Percentiles rank a stretch among this genome's conserved stretches.
phyloP scores from a whole-genome alignment of 768 basidiomycete genomes.

The Pilatotrama ljubarskyi region DNA sequence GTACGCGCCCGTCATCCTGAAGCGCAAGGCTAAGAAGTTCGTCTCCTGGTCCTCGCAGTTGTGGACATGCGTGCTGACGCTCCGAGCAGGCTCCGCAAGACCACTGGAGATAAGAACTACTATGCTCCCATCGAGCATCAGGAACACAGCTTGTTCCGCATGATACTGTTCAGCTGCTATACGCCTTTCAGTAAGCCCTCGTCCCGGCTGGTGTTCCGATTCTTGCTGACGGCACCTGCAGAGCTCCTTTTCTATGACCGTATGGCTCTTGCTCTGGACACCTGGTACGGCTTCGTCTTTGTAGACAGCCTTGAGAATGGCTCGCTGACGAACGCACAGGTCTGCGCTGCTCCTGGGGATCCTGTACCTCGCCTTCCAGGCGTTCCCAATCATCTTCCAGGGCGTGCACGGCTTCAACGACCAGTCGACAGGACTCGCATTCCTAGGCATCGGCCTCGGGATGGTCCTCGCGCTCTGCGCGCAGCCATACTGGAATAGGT shows the following conservation, averaged over 20 bases:
- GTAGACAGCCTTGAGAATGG: neutral
- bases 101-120: constrained; percentile 53
- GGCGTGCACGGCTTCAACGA: constrained; percentile 51
- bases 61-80: neutral
- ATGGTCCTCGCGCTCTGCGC: constrained; percentile 41
- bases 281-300: constrained; percentile 49
- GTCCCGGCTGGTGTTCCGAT: no score
- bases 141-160: constrained; percentile 43
- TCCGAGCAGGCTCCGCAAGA: constrained; percentile 48
- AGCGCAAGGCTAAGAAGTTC: constrained; percentile 58
- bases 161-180: constrained; percentile 60
- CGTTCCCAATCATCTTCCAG: constrained; percentile 53
- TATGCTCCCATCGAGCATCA: constrained; percentile 61
- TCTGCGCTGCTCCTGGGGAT: constrained; percentile 43
- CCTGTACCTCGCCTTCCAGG: constrained; percentile 56
- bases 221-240: constrained; percentile 29
- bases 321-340: constrained; percentile 27
- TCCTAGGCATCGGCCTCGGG: constrained; percentile 52
- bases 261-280: constrained; percentile 74
- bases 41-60: neutral
- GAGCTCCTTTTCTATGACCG: constrained; percentile 64
- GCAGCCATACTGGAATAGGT: constrained; percentile 49
- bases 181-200: constrained; percentile 77
- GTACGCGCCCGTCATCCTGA: constrained; percentile 59
- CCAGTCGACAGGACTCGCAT: constrained; percentile 50